Base-by-base conservation (phyloP, 257 asterid species). In the Craterostigma plantagineum region DNA sequence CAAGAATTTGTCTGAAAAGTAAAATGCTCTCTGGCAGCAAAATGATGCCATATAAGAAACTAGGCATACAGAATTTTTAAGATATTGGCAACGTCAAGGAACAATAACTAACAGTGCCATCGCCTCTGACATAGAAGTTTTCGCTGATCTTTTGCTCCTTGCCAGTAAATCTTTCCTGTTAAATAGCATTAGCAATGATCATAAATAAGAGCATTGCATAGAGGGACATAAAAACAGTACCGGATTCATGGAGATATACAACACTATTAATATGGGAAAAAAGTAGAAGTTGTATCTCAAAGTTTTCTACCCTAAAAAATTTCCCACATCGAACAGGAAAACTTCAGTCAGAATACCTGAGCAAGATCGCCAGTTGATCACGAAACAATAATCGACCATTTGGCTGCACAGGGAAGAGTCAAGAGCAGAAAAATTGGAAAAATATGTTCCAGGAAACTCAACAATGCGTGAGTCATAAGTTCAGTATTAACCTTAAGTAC, bases 361-460 rank as follows among this genome's bases (percentile, higher is more conserved):
- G 98, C 95, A 59, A 87, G 95, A 65, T 87, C 98, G 18, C 98
- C 95, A 46, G 66, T 74, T 47, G 98, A 65, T 87, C 98, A 42
- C 95, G 95, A 69, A 87, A 82, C 45, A 82, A 38, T 47, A 87
- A 63, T 57, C 58, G 67, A 12, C 95, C 98, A 70, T 67, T 64
- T 59, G 92, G 94, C 93, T 87, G 86, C 63, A 62, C 35, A 42
- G 8, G 34, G 37, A 49, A n/a, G n/a, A n/a, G n/a, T n/a, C n/a
- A n/a, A n/a, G n/a, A n/a, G n/a, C n/a, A n/a, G n/a, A n/a, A n/a
- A n/a, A n/a, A n/a, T n/a, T n/a, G n/a, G n/a, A n/a, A n/a, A n/a
- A n/a, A n/a, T n/a, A n/a, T n/a, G n/a, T n/a, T n/a, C n/a, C 30
- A 50, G 41, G 13, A 35, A n/a, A 36, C 33, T n/a, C n/a, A n/a